Conservation (phyloP, 1,284 basidiomycete genomes). For the Tylopilus orsonianus region DNA sequence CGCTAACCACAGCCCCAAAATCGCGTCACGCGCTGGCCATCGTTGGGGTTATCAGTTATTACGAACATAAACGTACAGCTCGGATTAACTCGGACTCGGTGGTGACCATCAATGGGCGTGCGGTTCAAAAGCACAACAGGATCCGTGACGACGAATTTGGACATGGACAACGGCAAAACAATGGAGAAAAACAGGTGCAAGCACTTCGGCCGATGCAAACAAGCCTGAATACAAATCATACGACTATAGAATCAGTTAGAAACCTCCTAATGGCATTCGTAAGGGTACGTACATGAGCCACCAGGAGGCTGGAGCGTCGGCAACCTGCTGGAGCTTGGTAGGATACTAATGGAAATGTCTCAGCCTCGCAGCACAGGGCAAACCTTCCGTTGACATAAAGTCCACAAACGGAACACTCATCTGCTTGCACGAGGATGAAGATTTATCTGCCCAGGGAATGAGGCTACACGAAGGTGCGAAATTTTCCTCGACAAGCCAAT, state of each 20-base stretch:
- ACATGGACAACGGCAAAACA: neutral
- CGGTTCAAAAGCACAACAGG: neutral
- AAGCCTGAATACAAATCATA: neutral
- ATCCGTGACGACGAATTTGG: neutral
- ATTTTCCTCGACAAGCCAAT: conserved; percentile 28
- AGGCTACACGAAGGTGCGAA: conserved; percentile 26
- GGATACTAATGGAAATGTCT: conserved; percentile 8
- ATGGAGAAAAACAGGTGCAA: neutral
- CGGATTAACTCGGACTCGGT: neutral
- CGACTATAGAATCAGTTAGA: neutral
- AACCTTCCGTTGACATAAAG: neutral
- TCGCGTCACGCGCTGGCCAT: too few species aligned
- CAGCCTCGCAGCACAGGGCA: conserved; percentile 9
- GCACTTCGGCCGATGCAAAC: neutral
- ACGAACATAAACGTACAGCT: neutral
- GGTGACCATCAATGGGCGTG: neutral
- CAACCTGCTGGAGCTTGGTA: neutral
- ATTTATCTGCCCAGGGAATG: conserved; percentile 34
- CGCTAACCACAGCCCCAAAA: too few species aligned
- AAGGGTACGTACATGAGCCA: conserved; percentile 6
- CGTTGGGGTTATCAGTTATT: too few species aligned
- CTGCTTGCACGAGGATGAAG: conserved; percentile 13
- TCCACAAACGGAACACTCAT: neutral
- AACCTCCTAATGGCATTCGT: neutral
- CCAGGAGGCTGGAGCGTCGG: neutral